Base-by-base conservation (phyloP, 2,329 filamentous ascomycete species). In the Fusarium coicis region DNA sequence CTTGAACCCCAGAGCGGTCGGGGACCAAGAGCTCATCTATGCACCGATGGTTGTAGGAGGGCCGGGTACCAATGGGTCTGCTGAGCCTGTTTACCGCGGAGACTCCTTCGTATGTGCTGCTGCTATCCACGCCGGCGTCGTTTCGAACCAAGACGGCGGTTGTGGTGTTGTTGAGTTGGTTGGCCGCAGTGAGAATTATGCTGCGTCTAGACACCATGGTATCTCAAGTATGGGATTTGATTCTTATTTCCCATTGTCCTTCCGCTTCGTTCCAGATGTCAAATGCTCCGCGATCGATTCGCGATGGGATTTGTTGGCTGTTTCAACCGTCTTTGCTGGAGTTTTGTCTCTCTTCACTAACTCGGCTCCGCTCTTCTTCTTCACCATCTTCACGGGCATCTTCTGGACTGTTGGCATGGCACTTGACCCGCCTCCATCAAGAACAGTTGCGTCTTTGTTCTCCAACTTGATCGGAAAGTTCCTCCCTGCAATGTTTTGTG, bases 371-470 rank as follows among this genome's bases (percentile, higher is more conserved):
- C 86, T 96, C 4, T 96, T 98, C 83, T 98, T 97, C 86, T 94
- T 94, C 81, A 91, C 91, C 55, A 87, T 91, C 40, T 98, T 98
- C 76, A 86, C 91, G 58, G 93, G 92, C 76, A 85, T 97, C 42
- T 98, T 97, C 83, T 93, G 93, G 84, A 95, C 97, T 72, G 93
- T 97, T 21, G 95, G 94, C 11, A 88, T 98, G 76, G 96, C 94
- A 15, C 95, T 94, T 3, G 96, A 99, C 79, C 93, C 95, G 5
- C 96, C 96, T 1, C 87, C 87, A 30, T 87, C 92, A 67, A 85
- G 86, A 4, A 87, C 91, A 43, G 89, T 95, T 61, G 86, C 93
- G 23, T 89, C 88, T 14, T 87, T 98, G 7, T 86, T 98, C 70
- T 96, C 94, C 52, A 89, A 92, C 56, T 88, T 96, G 7, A 81